Evolutionary conservation across 2,329 filamentous ascomycete genomes (phyloP), one percentile per base, ranked within the genome.

Genomic region (Diaporthe citri): DNA sequence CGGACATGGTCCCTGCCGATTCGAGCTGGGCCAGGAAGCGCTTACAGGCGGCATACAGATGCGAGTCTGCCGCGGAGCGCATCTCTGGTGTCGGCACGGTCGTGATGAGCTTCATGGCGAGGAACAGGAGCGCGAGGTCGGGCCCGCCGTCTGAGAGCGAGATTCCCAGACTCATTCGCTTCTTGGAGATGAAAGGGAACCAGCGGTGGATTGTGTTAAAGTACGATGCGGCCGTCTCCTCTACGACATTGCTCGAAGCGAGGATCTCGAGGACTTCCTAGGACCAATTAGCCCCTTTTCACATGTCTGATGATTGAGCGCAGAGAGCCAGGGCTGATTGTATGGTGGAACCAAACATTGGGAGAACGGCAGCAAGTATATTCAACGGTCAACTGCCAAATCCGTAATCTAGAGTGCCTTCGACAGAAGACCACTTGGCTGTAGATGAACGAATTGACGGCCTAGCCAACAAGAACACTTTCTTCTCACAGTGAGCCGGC

Each of bases 131-230:
- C 51, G 86, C 86, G 28, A 87, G 80, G 76, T 88, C 87, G 2
- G 86, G 82, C 22, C 86, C 86, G 57, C 82, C 83, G 75, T 87
- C 85, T 79, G 84, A 84, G 6, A 84, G 73, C 15, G 85, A 82
- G 70, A 85, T 84, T 12, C 82, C 80, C 39, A 87, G 81, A 59
- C 84, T 84, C 76, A 88, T 80, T 31, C 86, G 81, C 76, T 87
- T 88, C 76, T 83, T 84, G 22, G 86, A 87, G 41, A 88, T 78
- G 64, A 89, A 85, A 9, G 87, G 86, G 76, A 88, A 84, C 84
- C 87, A 88, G 39, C 80, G 80, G 75, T 89, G 87, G 22, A 87
- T 78, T 6, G 84, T 85, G 31, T 76, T 76, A 74, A 88, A 88
- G 77, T 87, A 89, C 41, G 83, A 79, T 20, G 80, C 80, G 17